A percentile compares a stretch with the other conserved stretches of the same genome.
Evolutionary conservation across 139 green algal genomes (phyloP).

Genomic region (Chlorella sorokiniana): DNA sequence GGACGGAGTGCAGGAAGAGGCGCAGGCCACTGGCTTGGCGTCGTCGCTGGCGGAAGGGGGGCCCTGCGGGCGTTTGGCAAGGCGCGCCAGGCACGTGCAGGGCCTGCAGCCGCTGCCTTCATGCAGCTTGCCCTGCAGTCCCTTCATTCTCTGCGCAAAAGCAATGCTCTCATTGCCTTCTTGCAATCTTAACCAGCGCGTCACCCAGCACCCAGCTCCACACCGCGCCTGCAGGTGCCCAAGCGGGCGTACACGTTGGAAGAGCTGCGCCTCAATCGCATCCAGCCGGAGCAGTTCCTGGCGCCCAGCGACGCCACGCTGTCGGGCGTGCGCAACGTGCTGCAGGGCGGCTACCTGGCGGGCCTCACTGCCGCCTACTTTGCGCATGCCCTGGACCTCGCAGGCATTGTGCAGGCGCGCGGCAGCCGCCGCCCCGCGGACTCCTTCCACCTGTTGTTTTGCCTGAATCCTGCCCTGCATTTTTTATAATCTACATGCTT

Average conservation of each 20-base stretch:
- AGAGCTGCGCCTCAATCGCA: conserved; percentile 89
- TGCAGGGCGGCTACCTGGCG: conserved; percentile 48
- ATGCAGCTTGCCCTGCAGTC: neutral
- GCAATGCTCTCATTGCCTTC: too few species aligned
- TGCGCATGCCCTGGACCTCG: conserved; percentile 24
- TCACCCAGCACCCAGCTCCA: neutral
- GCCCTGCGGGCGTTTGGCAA: conserved; percentile 49
- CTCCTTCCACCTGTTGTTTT: neutral
- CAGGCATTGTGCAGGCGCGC: conserved; percentile 45
- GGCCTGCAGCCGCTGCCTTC: neutral
- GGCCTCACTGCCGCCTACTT: conserved; percentile 65
- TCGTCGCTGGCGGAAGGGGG: conserved; percentile 45
- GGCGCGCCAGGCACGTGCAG: conserved; percentile 13
- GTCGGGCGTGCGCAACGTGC: conserved; percentile 57
- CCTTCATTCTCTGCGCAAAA: neutral
- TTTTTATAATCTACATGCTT: neutral
- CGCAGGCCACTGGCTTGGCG: conserved; percentile 16
- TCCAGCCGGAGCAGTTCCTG: conserved; percentile 82
- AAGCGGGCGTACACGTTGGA: conserved; percentile 82
- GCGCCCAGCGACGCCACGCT: conserved; percentile 81
- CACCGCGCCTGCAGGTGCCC: conserved; percentile 54
- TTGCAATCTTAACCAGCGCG: neutral
- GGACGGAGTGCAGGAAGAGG: conserved; percentile 41
- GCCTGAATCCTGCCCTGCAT: neutral
- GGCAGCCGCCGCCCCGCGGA: too few species aligned